Conservation (phyloP, 352 stramenopile genomes). For the Globisporangium acanthophoron region DNA sequence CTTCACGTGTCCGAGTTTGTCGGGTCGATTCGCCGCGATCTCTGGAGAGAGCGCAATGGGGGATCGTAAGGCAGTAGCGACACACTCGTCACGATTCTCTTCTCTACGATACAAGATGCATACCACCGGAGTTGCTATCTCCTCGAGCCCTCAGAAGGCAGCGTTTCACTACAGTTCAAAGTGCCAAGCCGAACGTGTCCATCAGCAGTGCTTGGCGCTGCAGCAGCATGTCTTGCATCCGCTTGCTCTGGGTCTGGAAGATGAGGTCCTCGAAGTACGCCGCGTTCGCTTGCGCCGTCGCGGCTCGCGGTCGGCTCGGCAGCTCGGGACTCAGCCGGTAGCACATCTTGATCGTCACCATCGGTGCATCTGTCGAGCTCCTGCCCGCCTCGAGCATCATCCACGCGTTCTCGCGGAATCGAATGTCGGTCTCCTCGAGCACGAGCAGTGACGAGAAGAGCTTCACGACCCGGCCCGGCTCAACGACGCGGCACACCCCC, state of each 20-base stretch:
- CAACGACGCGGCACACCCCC: not conserved
- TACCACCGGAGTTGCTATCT: too few species aligned
- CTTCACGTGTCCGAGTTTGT: too few species aligned
- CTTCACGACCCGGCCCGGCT: not conserved
- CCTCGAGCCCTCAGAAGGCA: too few species aligned
- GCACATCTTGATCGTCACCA: not conserved
- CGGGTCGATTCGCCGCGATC: too few species aligned
- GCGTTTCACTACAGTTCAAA: too few species aligned
- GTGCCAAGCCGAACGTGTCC: not conserved
- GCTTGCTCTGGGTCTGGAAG: not conserved
- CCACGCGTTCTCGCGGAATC: not conserved
- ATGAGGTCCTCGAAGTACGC: not conserved
- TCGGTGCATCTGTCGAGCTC: not conserved
- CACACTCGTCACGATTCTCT: too few species aligned
- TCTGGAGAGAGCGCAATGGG: too few species aligned
- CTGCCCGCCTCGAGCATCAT: not conserved
- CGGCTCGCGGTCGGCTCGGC: not conserved
- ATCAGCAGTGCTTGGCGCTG: not conserved
- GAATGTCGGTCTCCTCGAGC: not conserved
- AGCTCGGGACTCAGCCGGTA: not conserved
- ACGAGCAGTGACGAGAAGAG: not conserved
- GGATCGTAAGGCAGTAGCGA: too few species aligned
- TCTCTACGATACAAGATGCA: too few species aligned
- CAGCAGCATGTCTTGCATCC: not conserved
- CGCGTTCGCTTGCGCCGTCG: not conserved